Evolutionary conservation across 169 alveolate species (phyloP).

Genomic region (Plasmodium gonderi): DNA sequence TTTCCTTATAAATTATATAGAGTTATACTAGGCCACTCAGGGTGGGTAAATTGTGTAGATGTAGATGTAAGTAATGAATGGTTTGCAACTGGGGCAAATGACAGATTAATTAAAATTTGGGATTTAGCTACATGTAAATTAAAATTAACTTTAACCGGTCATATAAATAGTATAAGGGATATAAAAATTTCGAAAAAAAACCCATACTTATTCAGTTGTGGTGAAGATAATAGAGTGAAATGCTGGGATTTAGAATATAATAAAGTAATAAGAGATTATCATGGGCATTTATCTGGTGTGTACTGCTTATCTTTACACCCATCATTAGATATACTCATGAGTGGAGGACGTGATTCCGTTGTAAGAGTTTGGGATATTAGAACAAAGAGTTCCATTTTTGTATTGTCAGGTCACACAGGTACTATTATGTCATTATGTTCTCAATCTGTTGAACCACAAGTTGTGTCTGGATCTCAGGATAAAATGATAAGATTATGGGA

Average conservation of each 20-base stretch:
- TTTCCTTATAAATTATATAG: slow-evolving; percentile 97
- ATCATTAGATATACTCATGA: slow-evolving; percentile 93
- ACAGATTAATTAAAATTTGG: slow-evolving; percentile 98
- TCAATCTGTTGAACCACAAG: slow-evolving; percentile 97
- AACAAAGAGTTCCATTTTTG: slow-evolving; percentile 94
- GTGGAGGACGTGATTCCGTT: slow-evolving; percentile 99
- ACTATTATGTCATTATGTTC: slow-evolving; percentile 92
- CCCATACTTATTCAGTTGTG: slow-evolving; percentile 98
- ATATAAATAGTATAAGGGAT: slow-evolving; percentile 95
- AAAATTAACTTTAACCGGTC: slow-evolving; percentile 98
- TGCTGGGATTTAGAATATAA: slow-evolving; percentile 99
- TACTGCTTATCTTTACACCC: slow-evolving; percentile 97
- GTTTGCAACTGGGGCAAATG: slow-evolving; percentile 97
- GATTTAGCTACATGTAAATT: slow-evolving; percentile 97
- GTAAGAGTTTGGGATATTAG: slow-evolving; percentile 99
- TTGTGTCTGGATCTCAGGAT: slow-evolving; percentile 97
- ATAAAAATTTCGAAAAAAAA: slow-evolving; percentile 94
- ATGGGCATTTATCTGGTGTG: slow-evolving; percentile 97
- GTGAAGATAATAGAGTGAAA: slow-evolving; percentile 97
- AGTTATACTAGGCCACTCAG: slow-evolving; percentile 98
- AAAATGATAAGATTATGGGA: slow-evolving; percentile 97
- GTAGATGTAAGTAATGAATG: slow-evolving; percentile 97
- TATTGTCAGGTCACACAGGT: slow-evolving; percentile 95
- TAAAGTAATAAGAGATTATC: slow-evolving; percentile 96
- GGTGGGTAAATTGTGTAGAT: slow-evolving; percentile 98